These are phyloP conservation scores for Komagataella phaffii DNA, from an alignment of 805 yeast genomes.

Conservation along the genomic window DNA sequence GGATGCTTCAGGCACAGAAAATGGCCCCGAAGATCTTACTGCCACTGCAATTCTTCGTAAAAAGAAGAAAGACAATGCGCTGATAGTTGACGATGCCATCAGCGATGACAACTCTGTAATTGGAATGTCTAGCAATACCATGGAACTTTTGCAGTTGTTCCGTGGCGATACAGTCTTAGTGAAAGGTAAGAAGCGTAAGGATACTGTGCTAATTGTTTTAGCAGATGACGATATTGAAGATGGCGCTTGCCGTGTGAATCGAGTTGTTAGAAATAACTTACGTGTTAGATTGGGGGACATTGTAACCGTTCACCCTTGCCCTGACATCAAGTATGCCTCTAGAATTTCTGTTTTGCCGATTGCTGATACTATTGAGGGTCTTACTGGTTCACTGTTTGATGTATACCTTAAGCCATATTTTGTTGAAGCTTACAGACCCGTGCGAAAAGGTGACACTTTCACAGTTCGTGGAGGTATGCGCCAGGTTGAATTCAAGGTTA, in stretches of 20 bases:
- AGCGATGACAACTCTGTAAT: conserved; percentile 96
- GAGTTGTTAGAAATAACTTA: conserved; percentile 92
- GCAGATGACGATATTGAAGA: conserved; percentile 96
- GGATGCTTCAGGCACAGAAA: conserved; percentile 22
- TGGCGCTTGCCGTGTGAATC: conserved; percentile 86
- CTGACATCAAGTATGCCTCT: conserved; percentile 94
- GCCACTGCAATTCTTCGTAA: conserved; percentile 96
- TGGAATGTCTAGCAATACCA: conserved; percentile 87
- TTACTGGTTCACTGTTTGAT: conserved; percentile 92
- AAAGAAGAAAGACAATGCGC: conserved; percentile 92
- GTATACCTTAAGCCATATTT: conserved; percentile 95
- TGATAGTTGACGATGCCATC: conserved; percentile 92
- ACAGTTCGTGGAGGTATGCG: conserved; percentile 98
- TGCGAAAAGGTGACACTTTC: conserved; percentile 93
- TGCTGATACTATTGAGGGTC: conserved; percentile 96
- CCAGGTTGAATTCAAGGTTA: conserved; percentile 97
- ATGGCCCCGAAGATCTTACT: conserved; percentile 30
- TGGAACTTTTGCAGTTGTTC: conserved; percentile 90
- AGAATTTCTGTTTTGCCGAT: conserved; percentile 93
- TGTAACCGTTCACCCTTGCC: conserved; percentile 85
- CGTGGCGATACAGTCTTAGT: conserved; percentile 96
- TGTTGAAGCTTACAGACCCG: conserved; percentile 98
- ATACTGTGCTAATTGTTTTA: conserved; percentile 89
- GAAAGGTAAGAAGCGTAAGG: conserved; percentile 96
- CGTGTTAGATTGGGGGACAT: conserved; percentile 91